Base-by-base conservation (phyloP, 1,139 yeast species). In the Geotrichum macrosporum region DNA sequence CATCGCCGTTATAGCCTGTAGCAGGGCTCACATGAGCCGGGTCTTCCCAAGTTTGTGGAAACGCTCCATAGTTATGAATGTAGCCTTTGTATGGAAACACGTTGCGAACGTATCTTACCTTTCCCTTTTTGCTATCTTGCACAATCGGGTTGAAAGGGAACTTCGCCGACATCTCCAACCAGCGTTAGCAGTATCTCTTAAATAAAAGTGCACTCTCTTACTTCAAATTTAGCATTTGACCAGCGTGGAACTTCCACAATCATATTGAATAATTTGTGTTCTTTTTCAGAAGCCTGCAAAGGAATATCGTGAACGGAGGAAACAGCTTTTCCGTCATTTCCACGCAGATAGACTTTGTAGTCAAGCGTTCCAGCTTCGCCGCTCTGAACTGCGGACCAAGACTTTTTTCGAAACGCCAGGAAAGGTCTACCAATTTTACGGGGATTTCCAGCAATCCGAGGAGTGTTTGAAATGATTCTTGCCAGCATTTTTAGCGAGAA, bases 41-140 rank as follows among this genome's bases (percentile, higher is more conserved):
- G 59, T 79, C 81, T 62, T 92, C 98, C 97, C 97, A 92, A 22
- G 98, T 92, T 71, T 89, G 97, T 41, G 98, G 96, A 67, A 92
- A 77, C n/a, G 97, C 96, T 54, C 98, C 97, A 66, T 89, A 89
- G 71, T 89, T 89, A 71, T 86, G 95, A 54, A 92, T 87, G 71
- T 89, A 89, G 22, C 98, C 98, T 65, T 86, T 89, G 74, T 83
- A 94, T 29, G 98, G 98, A 77, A 86, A 89, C 55, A 94, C 75
- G 76, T 92, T 92, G 68, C 94, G 81, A 46, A 89, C 94, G 60
- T 81, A 89, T 78, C 73, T 62, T 57, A 87, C 77, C 67, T 86
- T 79, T 39, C 95, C 96, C 68, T 88, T 87, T 72, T 89, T 89
- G 56, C 82, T 80, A 68, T 92, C 98, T 71, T 92, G 98, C 33